Evolutionary conservation across 2,329 filamentous ascomycete species (phyloP).

Genomic region (Aspergillus latus): DNA sequence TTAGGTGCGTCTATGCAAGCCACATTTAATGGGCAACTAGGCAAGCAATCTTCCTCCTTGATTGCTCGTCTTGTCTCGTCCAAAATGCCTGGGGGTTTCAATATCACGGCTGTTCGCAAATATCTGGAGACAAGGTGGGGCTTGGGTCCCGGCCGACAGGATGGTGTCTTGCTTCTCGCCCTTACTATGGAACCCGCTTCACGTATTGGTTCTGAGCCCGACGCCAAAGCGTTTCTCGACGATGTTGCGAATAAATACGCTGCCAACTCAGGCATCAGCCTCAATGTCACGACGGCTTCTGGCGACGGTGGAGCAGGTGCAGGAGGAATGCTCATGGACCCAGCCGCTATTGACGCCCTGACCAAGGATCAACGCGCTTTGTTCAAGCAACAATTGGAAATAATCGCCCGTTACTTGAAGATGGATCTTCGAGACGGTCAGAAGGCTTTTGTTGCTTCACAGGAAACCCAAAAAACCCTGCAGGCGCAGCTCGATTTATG

Average conservation of each 20-base stretch:
- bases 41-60: constrained; percentile 91
- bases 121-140: constrained; percentile 95
- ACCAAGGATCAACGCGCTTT: constrained; percentile 95
- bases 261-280: constrained; percentile 73
- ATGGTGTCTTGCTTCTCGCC: constrained; percentile 82
- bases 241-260: constrained; percentile 89
- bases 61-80: constrained; percentile 94
- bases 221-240: constrained; percentile 91
- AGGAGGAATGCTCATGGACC: constrained; percentile 99
- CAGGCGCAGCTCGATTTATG: background rate
- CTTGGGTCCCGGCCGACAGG: constrained; percentile 79
- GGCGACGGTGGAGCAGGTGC: constrained; percentile 70
- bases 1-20: constrained; percentile 93
- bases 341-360: constrained; percentile 90
- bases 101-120: constrained; percentile 93
- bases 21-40: constrained; percentile 97
- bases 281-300: constrained; percentile 70
- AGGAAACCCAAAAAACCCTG: constrained; percentile 61
- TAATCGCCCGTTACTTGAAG: constrained; percentile 93
- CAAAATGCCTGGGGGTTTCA: constrained; percentile 99
- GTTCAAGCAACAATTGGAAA: constrained; percentile 97
- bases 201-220: constrained; percentile 82
- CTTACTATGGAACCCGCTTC: constrained; percentile 90
- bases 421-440: constrained; percentile 95
- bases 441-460: constrained; percentile 81